These are phyloP conservation scores for Platanus orientalis DNA, from an alignment of 164 flowering plant species.

Conservation along the genomic window DNA sequence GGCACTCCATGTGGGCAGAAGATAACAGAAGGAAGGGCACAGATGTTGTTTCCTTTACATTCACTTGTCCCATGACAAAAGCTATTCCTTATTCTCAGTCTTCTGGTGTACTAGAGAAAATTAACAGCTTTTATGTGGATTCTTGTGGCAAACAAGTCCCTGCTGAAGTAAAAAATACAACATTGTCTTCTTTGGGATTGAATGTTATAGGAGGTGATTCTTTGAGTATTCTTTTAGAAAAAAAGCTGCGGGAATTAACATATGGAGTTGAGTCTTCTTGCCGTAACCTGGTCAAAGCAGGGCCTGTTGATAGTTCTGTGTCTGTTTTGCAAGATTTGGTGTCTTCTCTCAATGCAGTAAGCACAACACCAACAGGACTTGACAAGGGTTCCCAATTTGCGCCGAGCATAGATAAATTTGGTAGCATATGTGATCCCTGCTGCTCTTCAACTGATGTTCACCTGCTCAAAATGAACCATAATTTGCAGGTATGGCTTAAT, in stretches of 20 bases:
- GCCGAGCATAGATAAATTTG: constrained; percentile 13
- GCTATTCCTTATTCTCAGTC: constrained; percentile 36
- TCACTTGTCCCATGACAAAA: constrained; percentile 68
- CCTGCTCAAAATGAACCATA: constrained; percentile 19
- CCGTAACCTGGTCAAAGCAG: constrained; percentile 20
- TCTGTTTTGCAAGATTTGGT: constrained; percentile 28
- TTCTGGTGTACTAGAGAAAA: constrained; percentile 23
- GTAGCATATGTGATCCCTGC: constrained; percentile 15
- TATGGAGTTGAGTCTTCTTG: constrained; percentile 37
- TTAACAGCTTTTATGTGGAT: constrained; percentile 19
- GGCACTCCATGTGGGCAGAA: constrained; percentile 29
- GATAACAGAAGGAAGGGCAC: constrained; percentile 53
- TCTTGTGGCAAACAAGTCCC: constrained; percentile 27
- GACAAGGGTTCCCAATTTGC: constrained; percentile 19
- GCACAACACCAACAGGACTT: constrained; percentile 15
- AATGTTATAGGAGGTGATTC: constrained; percentile 69
- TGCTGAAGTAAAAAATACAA: constrained; percentile 28
- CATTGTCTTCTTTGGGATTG: constrained; percentile 36
- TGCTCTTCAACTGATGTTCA: constrained; percentile 29
- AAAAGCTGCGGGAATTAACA: constrained; percentile 70
- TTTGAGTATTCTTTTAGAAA: constrained; percentile 75
- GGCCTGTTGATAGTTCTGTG: constrained; percentile 21
- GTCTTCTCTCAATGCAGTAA: constrained; percentile 21
- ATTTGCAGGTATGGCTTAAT: constrained; percentile 43
- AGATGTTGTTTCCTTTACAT: constrained; percentile 94